A percentile compares a stretch with the other conserved stretches of the same genome.
Evolutionary conservation across 768 basidiomycete species (phyloP).

Genomic region (Sistotremastrum niveocremeum): DNA sequence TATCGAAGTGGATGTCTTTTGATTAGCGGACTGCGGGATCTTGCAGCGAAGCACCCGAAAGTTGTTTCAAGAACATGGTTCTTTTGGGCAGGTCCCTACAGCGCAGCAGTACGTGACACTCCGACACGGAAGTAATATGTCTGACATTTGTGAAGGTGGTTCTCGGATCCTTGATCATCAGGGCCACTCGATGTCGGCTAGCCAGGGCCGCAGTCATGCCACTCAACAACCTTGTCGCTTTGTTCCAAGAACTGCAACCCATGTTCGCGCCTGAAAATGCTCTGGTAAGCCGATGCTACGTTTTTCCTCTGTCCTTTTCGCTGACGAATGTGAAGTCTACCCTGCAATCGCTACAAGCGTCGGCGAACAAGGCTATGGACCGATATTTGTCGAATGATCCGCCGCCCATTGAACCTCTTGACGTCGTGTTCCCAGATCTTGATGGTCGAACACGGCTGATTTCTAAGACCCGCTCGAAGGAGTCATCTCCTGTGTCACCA

Average conservation of each 20-base stretch:
- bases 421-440: too few species aligned
- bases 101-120: slow-evolving; percentile 29
- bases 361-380: too few species aligned
- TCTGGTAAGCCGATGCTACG: slow-evolving; percentile 16
- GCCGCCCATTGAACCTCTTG: too few species aligned
- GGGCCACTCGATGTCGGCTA: slow-evolving; percentile 31
- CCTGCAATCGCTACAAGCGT: too few species aligned
- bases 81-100: slow-evolving; percentile 38
- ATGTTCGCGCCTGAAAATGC: slow-evolving; percentile 23
- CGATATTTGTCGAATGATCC: too few species aligned
- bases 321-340: too few species aligned
- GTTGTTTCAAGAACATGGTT: slow-evolving; percentile 27
- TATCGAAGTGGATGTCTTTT: slow-evolving; percentile 31
- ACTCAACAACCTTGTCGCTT: slow-evolving; percentile 22
- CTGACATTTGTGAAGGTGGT: slow-evolving; percentile 21
- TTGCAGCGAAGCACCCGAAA: slow-evolving; percentile 24
- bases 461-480: too few species aligned
- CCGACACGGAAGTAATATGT: background rate
- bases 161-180: slow-evolving; percentile 31
- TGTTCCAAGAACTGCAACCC: slow-evolving; percentile 31
- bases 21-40: slow-evolving; percentile 24
- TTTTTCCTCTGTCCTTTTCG: background rate
- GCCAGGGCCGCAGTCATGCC: slow-evolving; percentile 26
- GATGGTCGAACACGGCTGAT: too few species aligned
- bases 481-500: too few species aligned